Evolutionary conservation across 129 eudicot species (phyloP).

Genomic region (Flaveria robusta): DNA sequence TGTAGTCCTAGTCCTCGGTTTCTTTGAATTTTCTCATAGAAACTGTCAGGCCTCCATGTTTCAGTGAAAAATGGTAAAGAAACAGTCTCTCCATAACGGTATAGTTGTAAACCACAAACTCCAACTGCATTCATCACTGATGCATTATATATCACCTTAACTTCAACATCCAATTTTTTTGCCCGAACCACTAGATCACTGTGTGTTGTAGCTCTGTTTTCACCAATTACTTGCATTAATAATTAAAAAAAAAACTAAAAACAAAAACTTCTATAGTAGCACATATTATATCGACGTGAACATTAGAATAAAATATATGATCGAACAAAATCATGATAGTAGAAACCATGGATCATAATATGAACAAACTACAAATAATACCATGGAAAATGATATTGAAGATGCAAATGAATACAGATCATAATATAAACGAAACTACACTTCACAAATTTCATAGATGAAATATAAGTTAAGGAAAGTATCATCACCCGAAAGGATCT

Average conservation of each 20-base stretch:
- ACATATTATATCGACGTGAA: too few species aligned
- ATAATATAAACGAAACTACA: not conserved
- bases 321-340: slow-evolving; percentile 44
- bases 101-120: slow-evolving; percentile 89
- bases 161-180: slow-evolving; percentile 71
- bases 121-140: slow-evolving; percentile 99
- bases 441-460: slow-evolving; percentile 24
- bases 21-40: slow-evolving; percentile 78
- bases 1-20: slow-evolving; percentile 77
- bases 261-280: not conserved
- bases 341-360: too few species aligned
- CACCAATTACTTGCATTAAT: slow-evolving; percentile 2
- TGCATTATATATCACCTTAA: slow-evolving; percentile 87
- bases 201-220: slow-evolving; percentile 86
- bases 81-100: slow-evolving; percentile 96
- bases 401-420: not conserved
- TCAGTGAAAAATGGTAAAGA: slow-evolving; percentile 93
- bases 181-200: slow-evolving; percentile 96
- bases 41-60: slow-evolving; percentile 91
- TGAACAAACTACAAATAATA: not conserved
- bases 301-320: too few species aligned
- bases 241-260: not conserved
- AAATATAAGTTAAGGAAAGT: not conserved
- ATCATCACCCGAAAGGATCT: slow-evolving; percentile 86
- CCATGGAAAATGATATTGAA: not conserved